Conservation (phyloP, 139 green algal species). For the Auxenochlorella pyrenoidosa region DNA sequence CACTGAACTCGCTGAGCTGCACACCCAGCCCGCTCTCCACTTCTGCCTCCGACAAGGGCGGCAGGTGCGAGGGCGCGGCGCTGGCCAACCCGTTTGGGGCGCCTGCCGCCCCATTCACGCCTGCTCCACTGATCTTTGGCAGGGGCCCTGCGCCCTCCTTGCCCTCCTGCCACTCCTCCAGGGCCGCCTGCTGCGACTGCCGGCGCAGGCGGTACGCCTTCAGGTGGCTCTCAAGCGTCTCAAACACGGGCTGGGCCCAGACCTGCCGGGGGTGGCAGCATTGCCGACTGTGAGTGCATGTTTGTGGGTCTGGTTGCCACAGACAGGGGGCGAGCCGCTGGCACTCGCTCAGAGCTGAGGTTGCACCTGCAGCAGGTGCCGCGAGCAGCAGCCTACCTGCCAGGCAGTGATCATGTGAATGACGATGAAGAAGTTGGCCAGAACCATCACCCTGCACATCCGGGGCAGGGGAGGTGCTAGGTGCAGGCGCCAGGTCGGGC, state of each 20-base stretch:
- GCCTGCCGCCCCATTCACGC: too few relatives aligned
- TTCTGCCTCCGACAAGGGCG: not conserved
- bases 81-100: too few relatives aligned
- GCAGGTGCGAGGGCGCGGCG: not conserved
- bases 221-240: slow-evolving; percentile 3
- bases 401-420: slow-evolving; percentile 21
- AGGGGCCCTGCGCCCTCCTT: not conserved
- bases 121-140: not conserved
- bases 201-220: not conserved
- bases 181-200: not conserved
- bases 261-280: not conserved
- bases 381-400: not conserved
- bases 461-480: too few relatives aligned
- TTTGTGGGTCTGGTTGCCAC: not conserved
- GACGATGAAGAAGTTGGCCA: not conserved
- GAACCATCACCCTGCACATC: slow-evolving; percentile 7
- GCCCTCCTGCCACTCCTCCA: not conserved
- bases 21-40: not conserved
- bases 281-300: not conserved
- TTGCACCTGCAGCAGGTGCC: not conserved
- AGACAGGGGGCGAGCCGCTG: not conserved
- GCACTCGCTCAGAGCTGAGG: not conserved
- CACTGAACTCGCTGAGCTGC: not conserved
- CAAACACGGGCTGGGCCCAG: slow-evolving; percentile 15
- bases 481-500: too few relatives aligned